Evolutionary conservation across 2,329 filamentous ascomycete species (phyloP), one percentile per base, ranked within the genome.

Genomic region (Paracamarosporium sp.): DNA sequence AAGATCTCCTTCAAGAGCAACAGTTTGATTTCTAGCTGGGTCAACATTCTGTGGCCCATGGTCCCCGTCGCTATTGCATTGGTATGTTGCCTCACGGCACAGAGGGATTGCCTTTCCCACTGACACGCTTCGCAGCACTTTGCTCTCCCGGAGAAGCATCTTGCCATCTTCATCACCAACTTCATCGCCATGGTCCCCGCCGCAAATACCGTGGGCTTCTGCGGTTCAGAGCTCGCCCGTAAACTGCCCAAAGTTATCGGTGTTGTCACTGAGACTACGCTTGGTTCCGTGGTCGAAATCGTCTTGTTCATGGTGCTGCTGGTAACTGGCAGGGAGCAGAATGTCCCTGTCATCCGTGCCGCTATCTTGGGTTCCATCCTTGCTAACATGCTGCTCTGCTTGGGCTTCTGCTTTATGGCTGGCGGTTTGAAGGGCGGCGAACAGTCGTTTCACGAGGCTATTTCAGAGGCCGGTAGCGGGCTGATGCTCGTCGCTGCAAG

Each of bases 281-380:
- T 93, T 50, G 90, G 90, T 2, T 91, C 90, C 0, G 78, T 93
- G 9, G 91, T 95, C 51, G 92, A 96, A 72, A 89, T 96, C 55
- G 85, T 96, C 45, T 79, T 96, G 28, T 95, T 96, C 77, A 89
- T 94, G 81, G 85, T 93, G 2, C 79, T 96, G 43, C 82, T 95
- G 45, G 77, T 79, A 59, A 83, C 79, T 80, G 73, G 52, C 4
- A 61, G 62, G 22, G 69, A 76, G 20, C 67, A 73, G 11, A 78
- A 78, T n/a, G 71, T 89, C 58, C 82, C 84, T n/a, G 90, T 95
- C 65, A 91, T 96, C 66, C 87, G 92, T 70, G 91, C 91, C 52
- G 92, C 92, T 25, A 93, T 96, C 54, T 79, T 96, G 0, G 92
- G 92, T 33, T 94, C 91, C 0, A 90, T 96, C 43, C 76, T 96